Evolutionary conservation across 768 basidiomycete genomes (phyloP).

Genomic region (Lentinula sp.): DNA sequence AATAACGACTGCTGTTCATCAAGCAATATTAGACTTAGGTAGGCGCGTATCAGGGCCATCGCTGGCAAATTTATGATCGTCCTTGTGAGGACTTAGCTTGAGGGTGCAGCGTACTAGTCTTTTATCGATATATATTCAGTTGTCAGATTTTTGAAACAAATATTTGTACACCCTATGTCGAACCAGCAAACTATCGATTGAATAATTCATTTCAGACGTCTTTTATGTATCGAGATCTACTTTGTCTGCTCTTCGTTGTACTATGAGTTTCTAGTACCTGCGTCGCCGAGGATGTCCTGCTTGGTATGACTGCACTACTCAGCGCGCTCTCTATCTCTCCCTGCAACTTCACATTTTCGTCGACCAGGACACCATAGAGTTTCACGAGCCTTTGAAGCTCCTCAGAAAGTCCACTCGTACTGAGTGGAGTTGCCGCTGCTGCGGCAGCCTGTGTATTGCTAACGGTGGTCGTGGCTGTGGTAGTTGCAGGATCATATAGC

Average conservation of each 20-base stretch:
- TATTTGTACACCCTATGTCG: too few relatives aligned
- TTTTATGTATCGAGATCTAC: neutral
- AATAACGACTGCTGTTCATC: slow-evolving; percentile 49
- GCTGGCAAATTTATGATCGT: slow-evolving; percentile 13
- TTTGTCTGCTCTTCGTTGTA: neutral
- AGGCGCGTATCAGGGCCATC: slow-evolving; percentile 38
- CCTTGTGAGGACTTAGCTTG: too few relatives aligned
- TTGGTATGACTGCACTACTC: neutral
- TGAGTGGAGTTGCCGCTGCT: neutral
- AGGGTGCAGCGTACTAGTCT: too few relatives aligned
- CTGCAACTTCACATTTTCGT: neutral
- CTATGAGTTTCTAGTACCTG: neutral
- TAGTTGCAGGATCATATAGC: neutral
- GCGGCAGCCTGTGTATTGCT: neutral
- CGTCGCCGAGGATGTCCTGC: neutral
- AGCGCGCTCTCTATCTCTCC: neutral
- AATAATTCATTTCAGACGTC: neutral
- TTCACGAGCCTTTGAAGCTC: slow-evolving; percentile 1
- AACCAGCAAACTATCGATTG: too few relatives aligned
- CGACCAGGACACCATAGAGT: neutral
- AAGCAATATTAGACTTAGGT: slow-evolving; percentile 47
- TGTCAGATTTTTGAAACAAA: too few relatives aligned
- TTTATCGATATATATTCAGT: too few relatives aligned
- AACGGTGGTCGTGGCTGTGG: neutral
- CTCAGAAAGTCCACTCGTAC: neutral